A percentile compares a stretch with the other conserved stretches of the same genome.
Evolutionary conservation across 2,329 filamentous ascomycete genomes (phyloP).

Genomic region (Fusarium vanettenii): DNA sequence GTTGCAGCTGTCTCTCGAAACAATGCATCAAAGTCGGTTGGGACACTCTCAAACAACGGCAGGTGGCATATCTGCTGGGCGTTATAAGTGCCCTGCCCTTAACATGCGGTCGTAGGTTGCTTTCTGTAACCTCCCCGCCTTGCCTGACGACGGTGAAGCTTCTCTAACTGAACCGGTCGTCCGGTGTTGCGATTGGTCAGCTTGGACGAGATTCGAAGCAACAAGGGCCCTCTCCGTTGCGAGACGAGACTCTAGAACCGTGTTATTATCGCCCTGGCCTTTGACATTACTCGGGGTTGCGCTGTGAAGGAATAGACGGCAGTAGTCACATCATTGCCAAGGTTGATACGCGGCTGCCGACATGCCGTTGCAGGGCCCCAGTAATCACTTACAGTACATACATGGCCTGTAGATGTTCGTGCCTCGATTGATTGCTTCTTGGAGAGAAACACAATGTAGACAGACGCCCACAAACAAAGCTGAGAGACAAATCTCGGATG

Average conservation of each 20-base stretch:
- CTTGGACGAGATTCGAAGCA: background rate
- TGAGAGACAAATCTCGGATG: conserved; percentile 19
- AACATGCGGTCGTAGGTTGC: conserved; percentile 1
- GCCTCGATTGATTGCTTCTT: background rate
- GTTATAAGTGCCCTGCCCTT: conserved; percentile 21
- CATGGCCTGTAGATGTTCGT: background rate
- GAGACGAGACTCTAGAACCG: background rate
- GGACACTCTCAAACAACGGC: background rate
- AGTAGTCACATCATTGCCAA: background rate
- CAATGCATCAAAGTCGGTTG: background rate
- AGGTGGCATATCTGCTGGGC: background rate
- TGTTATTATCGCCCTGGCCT: background rate
- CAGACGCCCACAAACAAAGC: conserved; percentile 1
- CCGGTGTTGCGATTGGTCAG: background rate
- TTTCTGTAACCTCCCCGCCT: background rate
- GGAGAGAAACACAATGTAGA: background rate
- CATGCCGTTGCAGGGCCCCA: background rate
- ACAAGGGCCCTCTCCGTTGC: background rate
- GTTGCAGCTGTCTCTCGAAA: background rate
- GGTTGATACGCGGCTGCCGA: background rate
- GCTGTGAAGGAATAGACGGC: background rate
- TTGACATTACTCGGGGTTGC: background rate
- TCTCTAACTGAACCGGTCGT: background rate
- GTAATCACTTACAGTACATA: background rate
- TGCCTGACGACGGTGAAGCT: background rate